A percentile compares a stretch with the other conserved stretches of the same genome.
Evolutionary conservation across 805 yeast genomes (phyloP).

Genomic region (Grigorovia transvaalensis): DNA sequence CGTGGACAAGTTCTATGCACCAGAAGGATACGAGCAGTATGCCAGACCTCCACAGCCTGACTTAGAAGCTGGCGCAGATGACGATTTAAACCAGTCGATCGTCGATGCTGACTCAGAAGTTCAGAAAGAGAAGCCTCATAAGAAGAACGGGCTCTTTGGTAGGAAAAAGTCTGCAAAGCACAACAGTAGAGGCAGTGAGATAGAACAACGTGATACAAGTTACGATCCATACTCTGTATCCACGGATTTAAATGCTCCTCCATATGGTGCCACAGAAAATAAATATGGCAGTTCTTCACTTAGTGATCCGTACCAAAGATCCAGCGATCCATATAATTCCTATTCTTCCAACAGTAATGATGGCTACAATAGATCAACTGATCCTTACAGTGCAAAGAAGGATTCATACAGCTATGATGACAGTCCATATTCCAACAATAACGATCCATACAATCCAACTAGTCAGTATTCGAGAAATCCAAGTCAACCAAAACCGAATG

Average conservation of each 20-base stretch:
- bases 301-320: background rate
- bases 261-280: background rate
- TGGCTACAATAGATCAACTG: background rate
- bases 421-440: background rate
- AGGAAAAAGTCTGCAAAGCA: constrained; percentile 4
- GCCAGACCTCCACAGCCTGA: constrained; percentile 10
- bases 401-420: background rate
- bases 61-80: background rate
- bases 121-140: constrained; percentile 1
- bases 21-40: constrained; percentile 30
- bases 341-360: background rate
- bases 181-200: background rate
- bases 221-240: constrained; percentile 10
- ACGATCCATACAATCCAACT: background rate
- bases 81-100: constrained; percentile 4
- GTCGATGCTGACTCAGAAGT: background rate
- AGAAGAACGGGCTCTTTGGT: constrained; percentile 9
- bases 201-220: background rate
- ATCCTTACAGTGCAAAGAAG: constrained; percentile 5
- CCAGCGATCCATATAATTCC: background rate
- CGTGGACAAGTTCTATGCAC: constrained; percentile 30
- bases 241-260: constrained; percentile 1
- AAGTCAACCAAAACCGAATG: background rate
- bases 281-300: background rate
- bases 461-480: background rate